Conservation (phyloP, 257 asterid species). For the Leonotis leonurus region DNA sequence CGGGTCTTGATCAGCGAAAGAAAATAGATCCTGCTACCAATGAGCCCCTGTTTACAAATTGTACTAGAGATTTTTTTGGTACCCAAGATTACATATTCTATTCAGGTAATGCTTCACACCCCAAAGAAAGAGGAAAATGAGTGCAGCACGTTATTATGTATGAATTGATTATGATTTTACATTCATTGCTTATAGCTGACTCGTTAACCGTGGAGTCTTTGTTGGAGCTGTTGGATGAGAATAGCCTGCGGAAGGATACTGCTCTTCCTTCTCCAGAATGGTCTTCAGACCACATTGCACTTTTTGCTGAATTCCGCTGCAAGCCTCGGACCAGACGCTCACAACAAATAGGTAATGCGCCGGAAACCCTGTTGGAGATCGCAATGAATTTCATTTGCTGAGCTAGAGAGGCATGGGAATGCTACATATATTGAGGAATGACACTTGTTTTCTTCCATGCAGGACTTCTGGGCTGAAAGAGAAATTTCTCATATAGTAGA, state of each 20-base stretch:
- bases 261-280: constrained; percentile 99
- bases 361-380: neutral
- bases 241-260: constrained; percentile 84
- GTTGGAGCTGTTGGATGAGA: constrained; percentile 96
- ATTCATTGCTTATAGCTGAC: constrained; percentile 53
- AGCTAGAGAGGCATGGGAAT: too few species aligned
- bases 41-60: constrained; percentile 88
- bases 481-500: constrained; percentile 3
- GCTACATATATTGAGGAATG: neutral
- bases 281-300: constrained; percentile 99
- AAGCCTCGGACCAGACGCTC: constrained; percentile 69
- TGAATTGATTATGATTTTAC: neutral
- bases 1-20: constrained; percentile 75
- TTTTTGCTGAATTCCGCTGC: constrained; percentile 91
- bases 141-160: neutral
- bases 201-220: constrained; percentile 77
- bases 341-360: constrained; percentile 29
- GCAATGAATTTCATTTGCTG: too few species aligned
- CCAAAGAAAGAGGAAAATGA: neutral
- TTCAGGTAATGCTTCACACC: constrained; percentile 49
- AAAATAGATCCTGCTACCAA: constrained; percentile 80
- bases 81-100: constrained; percentile 97
- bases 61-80: constrained; percentile 88
- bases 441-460: constrained; percentile 11
- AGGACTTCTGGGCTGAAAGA: constrained; percentile 24